Percentiles rank a stretch among this genome's conserved stretches.
Conservation (phyloP, 768 basidiomycete genomes). For the Russula sp. region DNA sequence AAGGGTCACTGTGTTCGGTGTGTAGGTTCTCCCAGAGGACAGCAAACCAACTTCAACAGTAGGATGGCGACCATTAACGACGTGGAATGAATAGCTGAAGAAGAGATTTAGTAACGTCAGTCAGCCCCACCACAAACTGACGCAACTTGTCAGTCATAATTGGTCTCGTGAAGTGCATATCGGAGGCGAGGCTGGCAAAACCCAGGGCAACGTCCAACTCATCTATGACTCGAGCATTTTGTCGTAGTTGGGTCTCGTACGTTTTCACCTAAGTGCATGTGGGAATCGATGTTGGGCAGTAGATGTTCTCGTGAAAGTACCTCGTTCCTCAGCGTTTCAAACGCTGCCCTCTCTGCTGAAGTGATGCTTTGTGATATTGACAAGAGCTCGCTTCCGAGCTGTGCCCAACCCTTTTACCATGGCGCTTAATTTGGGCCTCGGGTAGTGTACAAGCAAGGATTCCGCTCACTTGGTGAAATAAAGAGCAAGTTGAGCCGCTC, state of each 20-base stretch:
- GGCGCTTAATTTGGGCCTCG: slow-evolving; percentile 1
- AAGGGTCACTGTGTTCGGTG: slow-evolving; percentile 73
- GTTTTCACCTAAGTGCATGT: slow-evolving; percentile 49
- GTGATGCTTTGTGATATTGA: slow-evolving; percentile 49
- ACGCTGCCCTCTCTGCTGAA: slow-evolving; percentile 64
- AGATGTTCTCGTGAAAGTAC: slow-evolving; percentile 32
- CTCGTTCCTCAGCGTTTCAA: slow-evolving; percentile 61
- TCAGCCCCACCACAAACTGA: neutral
- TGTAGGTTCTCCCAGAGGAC: slow-evolving; percentile 67
- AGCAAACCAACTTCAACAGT: slow-evolving; percentile 87
- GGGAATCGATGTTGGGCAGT: neutral
- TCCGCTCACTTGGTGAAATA: slow-evolving; percentile 53
- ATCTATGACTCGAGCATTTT: slow-evolving; percentile 73
- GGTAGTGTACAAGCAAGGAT: neutral
- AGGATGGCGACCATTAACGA: slow-evolving; percentile 83
- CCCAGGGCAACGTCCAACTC: slow-evolving; percentile 82
- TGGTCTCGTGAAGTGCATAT: slow-evolving; percentile 74
- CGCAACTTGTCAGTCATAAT: slow-evolving; percentile 62
- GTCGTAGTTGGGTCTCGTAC: slow-evolving; percentile 50
- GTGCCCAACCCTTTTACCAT: slow-evolving; percentile 58
- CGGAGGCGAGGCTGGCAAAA: slow-evolving; percentile 74
- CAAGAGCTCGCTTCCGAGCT: slow-evolving; percentile 61
- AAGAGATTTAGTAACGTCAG: neutral
- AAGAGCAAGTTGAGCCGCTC: slow-evolving; percentile 59
- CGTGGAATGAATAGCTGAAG: slow-evolving; percentile 43